Evolutionary conservation across 192 early-diverging fungal genomes (phyloP).

Genomic region (Coemansia sp.): DNA sequence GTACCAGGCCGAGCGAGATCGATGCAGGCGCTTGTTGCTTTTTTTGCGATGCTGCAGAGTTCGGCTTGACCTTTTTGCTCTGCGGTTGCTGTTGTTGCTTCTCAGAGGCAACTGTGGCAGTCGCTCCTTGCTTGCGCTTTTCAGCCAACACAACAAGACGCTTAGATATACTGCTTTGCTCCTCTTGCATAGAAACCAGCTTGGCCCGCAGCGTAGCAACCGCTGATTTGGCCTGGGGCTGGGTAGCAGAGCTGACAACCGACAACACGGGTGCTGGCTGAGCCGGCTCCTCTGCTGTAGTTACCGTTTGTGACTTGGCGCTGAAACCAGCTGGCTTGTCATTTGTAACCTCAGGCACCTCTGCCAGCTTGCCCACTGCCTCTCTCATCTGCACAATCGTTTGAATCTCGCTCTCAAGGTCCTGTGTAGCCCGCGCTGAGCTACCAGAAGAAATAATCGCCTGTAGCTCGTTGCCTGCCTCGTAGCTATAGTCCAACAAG

Average conservation of each 20-base stretch:
- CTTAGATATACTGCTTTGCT: conserved; percentile 17
- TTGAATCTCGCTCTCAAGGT: conserved; percentile 2
- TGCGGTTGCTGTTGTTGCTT: background rate
- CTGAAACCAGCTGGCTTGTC: background rate
- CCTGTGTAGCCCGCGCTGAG: background rate
- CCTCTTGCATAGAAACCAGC: conserved; percentile 24
- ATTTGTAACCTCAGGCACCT: background rate
- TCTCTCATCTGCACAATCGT: conserved; percentile 1
- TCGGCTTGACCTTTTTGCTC: background rate
- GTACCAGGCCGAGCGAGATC: background rate
- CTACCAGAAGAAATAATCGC: background rate
- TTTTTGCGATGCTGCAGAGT: background rate
- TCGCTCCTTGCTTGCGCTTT: conserved; percentile 18
- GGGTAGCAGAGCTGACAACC: background rate
- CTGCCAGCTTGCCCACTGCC: background rate
- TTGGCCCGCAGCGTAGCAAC: conserved; percentile 12
- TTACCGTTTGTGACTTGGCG: background rate
- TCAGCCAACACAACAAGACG: conserved; percentile 15
- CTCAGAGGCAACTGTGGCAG: background rate
- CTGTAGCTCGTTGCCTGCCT: background rate
- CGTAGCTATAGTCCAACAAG: background rate
- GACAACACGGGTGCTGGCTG: background rate
- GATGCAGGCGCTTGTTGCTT: background rate
- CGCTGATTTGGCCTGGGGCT: background rate
- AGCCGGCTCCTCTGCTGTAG: background rate